These are phyloP conservation scores for Pseudotsuga menziesii DNA, from an alignment of 75 land plant genomes.

Conservation along the genomic window DNA sequence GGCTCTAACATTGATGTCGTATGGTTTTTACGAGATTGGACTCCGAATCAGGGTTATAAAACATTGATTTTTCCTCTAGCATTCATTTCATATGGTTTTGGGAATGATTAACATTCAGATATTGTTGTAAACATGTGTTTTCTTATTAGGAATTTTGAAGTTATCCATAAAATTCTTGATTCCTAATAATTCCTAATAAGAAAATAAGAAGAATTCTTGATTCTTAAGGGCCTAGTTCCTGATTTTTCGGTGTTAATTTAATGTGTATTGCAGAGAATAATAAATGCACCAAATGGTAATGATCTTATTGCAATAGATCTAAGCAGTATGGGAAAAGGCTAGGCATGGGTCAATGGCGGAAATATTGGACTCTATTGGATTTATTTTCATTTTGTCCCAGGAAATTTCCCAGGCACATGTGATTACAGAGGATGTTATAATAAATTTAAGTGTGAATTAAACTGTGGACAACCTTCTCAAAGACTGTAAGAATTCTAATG, in stretches of 20 bases:
- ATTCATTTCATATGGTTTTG: no score
- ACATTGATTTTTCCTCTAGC: no score
- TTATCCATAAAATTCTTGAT: no score
- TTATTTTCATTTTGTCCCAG: constrained; percentile 43
- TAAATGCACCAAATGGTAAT: constrained; percentile 75
- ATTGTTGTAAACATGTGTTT: no score
- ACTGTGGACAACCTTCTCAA: constrained; percentile 48
- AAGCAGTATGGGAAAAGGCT: constrained; percentile 80
- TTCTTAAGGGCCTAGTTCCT: no score
- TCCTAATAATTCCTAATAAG: no score
- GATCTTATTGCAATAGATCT: constrained; percentile 76
- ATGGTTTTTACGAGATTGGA: no score
- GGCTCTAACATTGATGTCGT: no score
- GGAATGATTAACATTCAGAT: no score
- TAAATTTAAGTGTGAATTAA: constrained; percentile 23
- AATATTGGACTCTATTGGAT: constrained; percentile 88
- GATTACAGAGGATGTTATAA: constrained; percentile 38
- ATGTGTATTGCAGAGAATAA: constrained; percentile 32
- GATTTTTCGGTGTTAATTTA: neutral
- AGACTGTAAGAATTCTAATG: constrained; percentile 19
- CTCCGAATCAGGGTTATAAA: no score
- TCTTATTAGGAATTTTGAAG: no score
- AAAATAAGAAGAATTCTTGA: no score
- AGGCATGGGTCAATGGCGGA: constrained; percentile 80
- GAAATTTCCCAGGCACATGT: constrained; percentile 29